phyloP scores from a whole-genome alignment of 2,329 filamentous ascomycete genomes.

The Pseudogymnoascus sp. region DNA sequence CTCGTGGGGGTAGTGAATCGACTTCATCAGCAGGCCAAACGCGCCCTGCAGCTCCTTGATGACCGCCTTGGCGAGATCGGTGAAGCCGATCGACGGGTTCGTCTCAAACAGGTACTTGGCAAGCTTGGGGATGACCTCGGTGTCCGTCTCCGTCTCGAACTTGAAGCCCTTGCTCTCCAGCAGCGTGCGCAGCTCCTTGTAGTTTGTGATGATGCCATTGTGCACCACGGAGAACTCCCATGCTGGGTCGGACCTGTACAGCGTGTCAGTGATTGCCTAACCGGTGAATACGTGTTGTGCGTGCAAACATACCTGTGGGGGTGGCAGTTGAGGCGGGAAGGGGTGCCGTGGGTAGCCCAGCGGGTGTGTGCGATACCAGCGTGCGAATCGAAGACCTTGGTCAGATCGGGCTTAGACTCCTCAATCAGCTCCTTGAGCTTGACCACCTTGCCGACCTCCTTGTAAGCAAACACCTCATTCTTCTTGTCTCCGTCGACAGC shows the following conservation, averaged over 20 bases:
- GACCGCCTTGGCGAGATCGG: slow-evolving; percentile 91
- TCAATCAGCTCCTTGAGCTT: slow-evolving; percentile 93
- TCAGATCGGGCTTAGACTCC: slow-evolving; percentile 73
- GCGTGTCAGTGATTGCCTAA: neutral
- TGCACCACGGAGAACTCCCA: slow-evolving; percentile 98
- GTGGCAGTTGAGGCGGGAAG: slow-evolving; percentile 94
- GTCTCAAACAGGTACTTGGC: slow-evolving; percentile 97
- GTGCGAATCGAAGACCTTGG: slow-evolving; percentile 95
- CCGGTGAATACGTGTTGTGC: neutral
- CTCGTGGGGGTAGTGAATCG: slow-evolving; percentile 96
- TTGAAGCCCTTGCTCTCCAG: slow-evolving; percentile 91
- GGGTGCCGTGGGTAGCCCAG: slow-evolving; percentile 96
- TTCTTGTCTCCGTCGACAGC: slow-evolving; percentile 98
- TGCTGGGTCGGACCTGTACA: slow-evolving; percentile 72
- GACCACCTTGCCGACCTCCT: slow-evolving; percentile 98
- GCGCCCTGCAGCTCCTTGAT: slow-evolving; percentile 98
- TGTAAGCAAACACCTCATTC: slow-evolving; percentile 94
- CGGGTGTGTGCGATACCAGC: slow-evolving; percentile 97
- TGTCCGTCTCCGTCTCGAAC: slow-evolving; percentile 99
- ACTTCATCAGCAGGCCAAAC: slow-evolving; percentile 96
- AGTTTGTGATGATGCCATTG: slow-evolving; percentile 99
- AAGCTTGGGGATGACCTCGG: slow-evolving; percentile 97
- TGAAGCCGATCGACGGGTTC: slow-evolving; percentile 92
- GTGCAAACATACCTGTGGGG: slow-evolving; percentile 72
- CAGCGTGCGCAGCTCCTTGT: slow-evolving; percentile 97